Evolutionary conservation across 2,329 filamentous ascomycete genomes (phyloP).

Genomic region (Aspergillus versicolor): DNA sequence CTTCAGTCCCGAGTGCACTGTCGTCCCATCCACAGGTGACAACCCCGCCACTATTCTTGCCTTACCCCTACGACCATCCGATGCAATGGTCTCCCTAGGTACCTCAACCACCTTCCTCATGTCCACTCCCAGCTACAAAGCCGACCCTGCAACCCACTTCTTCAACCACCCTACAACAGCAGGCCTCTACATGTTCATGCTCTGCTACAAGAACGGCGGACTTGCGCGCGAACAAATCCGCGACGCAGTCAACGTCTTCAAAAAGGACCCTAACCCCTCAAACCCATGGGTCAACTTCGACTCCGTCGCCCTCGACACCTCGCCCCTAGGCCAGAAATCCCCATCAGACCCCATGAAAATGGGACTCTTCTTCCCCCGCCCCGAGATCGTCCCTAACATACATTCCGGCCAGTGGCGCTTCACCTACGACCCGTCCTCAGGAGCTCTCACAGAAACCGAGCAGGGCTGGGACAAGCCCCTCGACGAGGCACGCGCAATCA

Average conservation of each 20-base stretch:
- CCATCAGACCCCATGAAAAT: slow-evolving; percentile 67
- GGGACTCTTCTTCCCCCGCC: slow-evolving; percentile 91
- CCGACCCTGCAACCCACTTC: slow-evolving; percentile 91
- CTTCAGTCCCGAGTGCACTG: slow-evolving; percentile 70
- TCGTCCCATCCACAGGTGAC: slow-evolving; percentile 90
- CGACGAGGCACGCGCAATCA: slow-evolving; percentile 79
- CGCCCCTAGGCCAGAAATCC: slow-evolving; percentile 64
- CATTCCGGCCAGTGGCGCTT: slow-evolving; percentile 84
- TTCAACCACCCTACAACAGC: slow-evolving; percentile 94
- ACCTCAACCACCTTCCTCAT: slow-evolving; percentile 97
- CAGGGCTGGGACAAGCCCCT: slow-evolving; percentile 56
- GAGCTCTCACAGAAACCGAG: slow-evolving; percentile 54
- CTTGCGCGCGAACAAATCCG: slow-evolving; percentile 88
- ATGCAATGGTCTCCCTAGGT: slow-evolving; percentile 91
- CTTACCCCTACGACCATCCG: slow-evolving; percentile 78
- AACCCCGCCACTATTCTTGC: slow-evolving; percentile 95
- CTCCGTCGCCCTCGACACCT: slow-evolving; percentile 64
- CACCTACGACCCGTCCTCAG: slow-evolving; percentile 54
- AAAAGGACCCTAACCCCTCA: slow-evolving; percentile 43
- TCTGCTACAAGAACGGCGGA: slow-evolving; percentile 98
- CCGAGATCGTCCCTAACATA: slow-evolving; percentile 93
- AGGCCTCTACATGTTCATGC: slow-evolving; percentile 98
- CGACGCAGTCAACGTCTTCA: slow-evolving; percentile 66
- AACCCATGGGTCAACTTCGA: slow-evolving; percentile 81
- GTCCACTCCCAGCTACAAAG: slow-evolving; percentile 88